Conservation (phyloP, 2,329 filamentous ascomycete species). For the Colletotrichum tamarilloi region DNA sequence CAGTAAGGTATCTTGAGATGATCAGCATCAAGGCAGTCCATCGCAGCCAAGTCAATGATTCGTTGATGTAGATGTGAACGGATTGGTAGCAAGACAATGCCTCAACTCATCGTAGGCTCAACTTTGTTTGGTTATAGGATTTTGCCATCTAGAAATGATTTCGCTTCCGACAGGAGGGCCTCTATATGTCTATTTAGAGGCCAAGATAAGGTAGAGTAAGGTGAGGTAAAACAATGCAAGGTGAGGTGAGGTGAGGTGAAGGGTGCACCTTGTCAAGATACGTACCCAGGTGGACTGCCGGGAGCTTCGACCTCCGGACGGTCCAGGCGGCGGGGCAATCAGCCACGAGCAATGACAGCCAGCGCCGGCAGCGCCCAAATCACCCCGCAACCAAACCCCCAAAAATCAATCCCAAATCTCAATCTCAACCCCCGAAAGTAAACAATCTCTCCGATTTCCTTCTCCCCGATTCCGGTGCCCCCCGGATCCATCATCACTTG, state of each 20-base stretch:
- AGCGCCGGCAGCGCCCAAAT: constrained; percentile 2
- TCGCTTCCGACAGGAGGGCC: too few relatives aligned
- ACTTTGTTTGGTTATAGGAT: too few relatives aligned
- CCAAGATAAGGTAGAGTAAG: too few relatives aligned
- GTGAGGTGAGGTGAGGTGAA: background rate
- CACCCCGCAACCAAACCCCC: constrained; percentile 27
- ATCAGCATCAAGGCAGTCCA: too few relatives aligned
- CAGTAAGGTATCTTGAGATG: background rate
- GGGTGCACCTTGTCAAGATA: background rate
- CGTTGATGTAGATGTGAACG: too few relatives aligned
- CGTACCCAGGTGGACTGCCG: background rate
- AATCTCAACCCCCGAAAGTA: constrained; percentile 19
- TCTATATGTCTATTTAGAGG: too few relatives aligned
- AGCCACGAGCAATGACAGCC: background rate
- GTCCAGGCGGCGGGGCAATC: background rate
- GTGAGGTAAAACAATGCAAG: too few relatives aligned
- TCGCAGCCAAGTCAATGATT: too few relatives aligned
- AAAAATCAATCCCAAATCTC: constrained; percentile 8
- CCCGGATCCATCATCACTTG: background rate
- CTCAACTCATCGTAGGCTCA: too few relatives aligned
- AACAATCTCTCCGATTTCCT: constrained; percentile 17
- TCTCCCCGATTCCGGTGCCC: background rate
- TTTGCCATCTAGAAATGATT: too few relatives aligned
- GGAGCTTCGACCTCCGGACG: background rate
- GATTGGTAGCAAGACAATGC: too few relatives aligned